Evolutionary conservation across 202 grass and related monocot species (phyloP).

Genomic region (Saccharum hybrid): DNA sequence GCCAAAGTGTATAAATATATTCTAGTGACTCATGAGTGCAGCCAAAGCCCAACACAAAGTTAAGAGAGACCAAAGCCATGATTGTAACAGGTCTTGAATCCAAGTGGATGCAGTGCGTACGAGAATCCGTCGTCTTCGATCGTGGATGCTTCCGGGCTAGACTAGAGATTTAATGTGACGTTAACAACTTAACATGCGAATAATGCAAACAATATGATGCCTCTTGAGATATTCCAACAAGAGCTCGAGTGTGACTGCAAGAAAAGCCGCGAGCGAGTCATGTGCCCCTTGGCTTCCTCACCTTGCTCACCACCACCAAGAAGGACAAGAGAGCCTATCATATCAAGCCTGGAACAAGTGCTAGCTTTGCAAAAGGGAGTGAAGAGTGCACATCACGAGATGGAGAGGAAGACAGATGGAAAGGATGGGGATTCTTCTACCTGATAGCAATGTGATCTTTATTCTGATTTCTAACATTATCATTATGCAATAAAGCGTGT

Average conservation of each 20-base stretch:
- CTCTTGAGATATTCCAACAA: conserved; percentile 41
- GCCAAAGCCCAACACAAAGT: not conserved
- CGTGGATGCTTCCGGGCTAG: conserved; percentile 1
- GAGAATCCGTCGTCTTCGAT: conserved; percentile 14
- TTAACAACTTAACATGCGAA: conserved; percentile 9
- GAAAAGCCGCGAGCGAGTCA: conserved; percentile 27
- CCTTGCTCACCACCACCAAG: conserved; percentile 13
- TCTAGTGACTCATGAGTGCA: conserved; percentile 1
- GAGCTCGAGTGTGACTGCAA: conserved; percentile 48
- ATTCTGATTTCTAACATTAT: conserved; percentile 25
- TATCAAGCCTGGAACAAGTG: conserved; percentile 34
- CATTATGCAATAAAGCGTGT: not conserved
- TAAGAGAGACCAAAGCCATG: not conserved
- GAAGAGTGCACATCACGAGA: conserved; percentile 34
- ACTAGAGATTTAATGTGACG: conserved; percentile 2
- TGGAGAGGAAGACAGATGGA: conserved; percentile 14
- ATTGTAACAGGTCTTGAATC: not conserved
- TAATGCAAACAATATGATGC: not conserved
- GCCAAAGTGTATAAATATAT: no score
- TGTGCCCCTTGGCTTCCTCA: conserved; percentile 26
- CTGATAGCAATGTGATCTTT: conserved; percentile 42
- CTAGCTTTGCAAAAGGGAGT: conserved; percentile 28
- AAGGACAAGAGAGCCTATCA: conserved; percentile 45
- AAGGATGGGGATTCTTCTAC: conserved; percentile 33
- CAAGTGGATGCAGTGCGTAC: conserved; percentile 20